Evolutionary conservation across 2,329 filamentous ascomycete genomes (phyloP).

Genomic region (Botrytis cinerea): DNA sequence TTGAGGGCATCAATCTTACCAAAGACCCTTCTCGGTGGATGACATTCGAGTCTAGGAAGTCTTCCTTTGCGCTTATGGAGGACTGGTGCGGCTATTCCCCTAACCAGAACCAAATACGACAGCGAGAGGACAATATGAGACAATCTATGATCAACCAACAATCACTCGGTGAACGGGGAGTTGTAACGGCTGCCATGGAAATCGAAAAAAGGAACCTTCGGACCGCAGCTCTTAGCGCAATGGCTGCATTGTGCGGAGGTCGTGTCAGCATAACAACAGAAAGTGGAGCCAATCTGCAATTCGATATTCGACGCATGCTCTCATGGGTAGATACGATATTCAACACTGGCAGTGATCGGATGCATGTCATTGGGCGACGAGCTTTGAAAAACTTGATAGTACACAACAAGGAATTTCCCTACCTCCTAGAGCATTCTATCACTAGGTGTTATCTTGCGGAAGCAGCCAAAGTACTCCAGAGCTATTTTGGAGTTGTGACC

Average conservation of each 20-base stretch:
- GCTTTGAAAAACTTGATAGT: slow-evolving; percentile 87
- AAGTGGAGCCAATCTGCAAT: slow-evolving; percentile 82
- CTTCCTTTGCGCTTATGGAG: slow-evolving; percentile 94
- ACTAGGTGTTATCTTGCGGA: slow-evolving; percentile 86
- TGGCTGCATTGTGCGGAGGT: slow-evolving; percentile 87
- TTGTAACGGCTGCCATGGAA: slow-evolving; percentile 85
- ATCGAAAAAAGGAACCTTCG: slow-evolving; percentile 94
- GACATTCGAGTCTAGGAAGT: slow-evolving; percentile 94
- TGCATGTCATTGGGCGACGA: slow-evolving; percentile 84
- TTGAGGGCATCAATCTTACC: slow-evolving; percentile 84
- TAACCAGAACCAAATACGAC: slow-evolving; percentile 79
- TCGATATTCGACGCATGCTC: slow-evolving; percentile 89
- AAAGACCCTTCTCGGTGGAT: slow-evolving; percentile 90
- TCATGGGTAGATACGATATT: slow-evolving; percentile 97
- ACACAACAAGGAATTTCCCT: slow-evolving; percentile 84
- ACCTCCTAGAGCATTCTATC: slow-evolving; percentile 86
- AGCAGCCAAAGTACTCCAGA: slow-evolving; percentile 80
- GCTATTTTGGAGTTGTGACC: slow-evolving; percentile 91
- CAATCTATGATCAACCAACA: slow-evolving; percentile 82
- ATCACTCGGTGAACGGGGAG: slow-evolving; percentile 69
- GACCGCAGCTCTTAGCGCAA: slow-evolving; percentile 87
- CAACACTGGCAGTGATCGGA: slow-evolving; percentile 84
- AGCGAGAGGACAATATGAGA: slow-evolving; percentile 83
- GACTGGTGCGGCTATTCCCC: slow-evolving; percentile 98
- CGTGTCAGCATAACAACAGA: slow-evolving; percentile 87